Conservation (phyloP, 768 basidiomycete species). For the Suillus discolor region DNA sequence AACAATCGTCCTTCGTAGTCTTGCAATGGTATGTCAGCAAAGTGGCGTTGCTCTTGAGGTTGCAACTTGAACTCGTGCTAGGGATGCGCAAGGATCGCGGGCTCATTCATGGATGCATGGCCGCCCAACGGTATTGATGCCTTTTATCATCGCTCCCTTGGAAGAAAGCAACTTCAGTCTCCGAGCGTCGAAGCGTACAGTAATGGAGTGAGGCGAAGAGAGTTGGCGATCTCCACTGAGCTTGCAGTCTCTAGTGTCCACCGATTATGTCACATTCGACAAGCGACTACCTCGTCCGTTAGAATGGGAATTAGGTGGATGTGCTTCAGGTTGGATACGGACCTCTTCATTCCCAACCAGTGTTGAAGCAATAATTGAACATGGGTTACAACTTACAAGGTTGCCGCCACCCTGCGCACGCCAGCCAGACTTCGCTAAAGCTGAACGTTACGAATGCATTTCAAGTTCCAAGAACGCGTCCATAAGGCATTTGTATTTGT, state of each 20-base stretch:
- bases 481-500: neutral
- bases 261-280: neutral
- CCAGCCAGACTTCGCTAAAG: conserved; percentile 22
- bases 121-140: neutral
- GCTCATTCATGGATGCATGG: neutral
- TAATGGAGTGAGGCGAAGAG: no score
- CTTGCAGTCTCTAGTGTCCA: neutral
- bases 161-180: no score
- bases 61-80: neutral
- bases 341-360: conserved; percentile 22
- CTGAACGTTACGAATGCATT: neutral
- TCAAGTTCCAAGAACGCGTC: neutral
- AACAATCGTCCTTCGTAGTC: neutral
- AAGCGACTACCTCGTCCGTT: neutral
- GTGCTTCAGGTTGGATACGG: conserved; percentile 30
- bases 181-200: no score
- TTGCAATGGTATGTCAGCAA: neutral
- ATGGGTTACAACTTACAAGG: conserved; percentile 39
- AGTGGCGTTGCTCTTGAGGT: neutral
- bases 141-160: no score
- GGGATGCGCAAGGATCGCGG: neutral
- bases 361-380: no score
- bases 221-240: neutral
- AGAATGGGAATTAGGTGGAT: neutral
- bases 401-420: conserved; percentile 43